These are phyloP conservation scores for Teunomyces pallodes DNA, from an alignment of 805 yeast species.

Conservation along the genomic window DNA sequence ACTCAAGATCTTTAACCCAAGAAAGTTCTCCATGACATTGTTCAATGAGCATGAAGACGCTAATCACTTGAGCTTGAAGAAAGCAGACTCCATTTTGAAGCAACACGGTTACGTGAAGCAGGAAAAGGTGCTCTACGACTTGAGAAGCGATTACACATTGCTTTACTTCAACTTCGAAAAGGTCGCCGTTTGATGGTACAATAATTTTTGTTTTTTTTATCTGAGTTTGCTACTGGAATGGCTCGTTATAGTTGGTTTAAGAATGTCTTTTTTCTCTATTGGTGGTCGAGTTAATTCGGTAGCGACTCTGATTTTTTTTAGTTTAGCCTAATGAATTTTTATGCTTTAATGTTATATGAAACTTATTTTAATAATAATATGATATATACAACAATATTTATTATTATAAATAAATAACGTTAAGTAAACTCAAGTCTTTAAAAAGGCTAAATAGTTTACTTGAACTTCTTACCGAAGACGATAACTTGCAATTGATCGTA, in stretches of 20 bases:
- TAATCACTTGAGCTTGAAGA: conserved; percentile 7
- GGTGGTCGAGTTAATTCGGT: conserved; percentile 11
- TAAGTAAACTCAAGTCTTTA: not conserved
- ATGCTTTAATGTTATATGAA: not conserved
- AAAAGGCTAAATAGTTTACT: conserved; percentile 35
- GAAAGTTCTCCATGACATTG: conserved; percentile 58
- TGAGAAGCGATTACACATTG: conserved; percentile 65
- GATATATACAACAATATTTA: not conserved
- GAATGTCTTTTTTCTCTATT: conserved; percentile 12
- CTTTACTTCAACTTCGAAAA: conserved; percentile 66
- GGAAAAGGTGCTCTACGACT: conserved; percentile 71
- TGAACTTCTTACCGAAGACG: conserved; percentile 93
- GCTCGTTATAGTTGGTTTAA: conserved; percentile 13
- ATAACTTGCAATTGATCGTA: conserved; percentile 96
- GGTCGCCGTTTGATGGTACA: not conserved
- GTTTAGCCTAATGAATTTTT: not conserved
- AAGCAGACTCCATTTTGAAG: conserved; percentile 21
- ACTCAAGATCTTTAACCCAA: conserved; percentile 67
- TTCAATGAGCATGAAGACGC: conserved; percentile 23
- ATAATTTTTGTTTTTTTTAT: conserved; percentile 1
- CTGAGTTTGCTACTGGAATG: not conserved
- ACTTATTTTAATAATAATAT: conserved; percentile 3
- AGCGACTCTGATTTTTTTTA: not conserved
- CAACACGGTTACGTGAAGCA: conserved; percentile 51
- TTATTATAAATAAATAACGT: conserved; percentile 1